A percentile compares a stretch with the other conserved stretches of the same genome.
Conservation (phyloP, 345 rosid species). For the Hibiscus mutabilis region DNA sequence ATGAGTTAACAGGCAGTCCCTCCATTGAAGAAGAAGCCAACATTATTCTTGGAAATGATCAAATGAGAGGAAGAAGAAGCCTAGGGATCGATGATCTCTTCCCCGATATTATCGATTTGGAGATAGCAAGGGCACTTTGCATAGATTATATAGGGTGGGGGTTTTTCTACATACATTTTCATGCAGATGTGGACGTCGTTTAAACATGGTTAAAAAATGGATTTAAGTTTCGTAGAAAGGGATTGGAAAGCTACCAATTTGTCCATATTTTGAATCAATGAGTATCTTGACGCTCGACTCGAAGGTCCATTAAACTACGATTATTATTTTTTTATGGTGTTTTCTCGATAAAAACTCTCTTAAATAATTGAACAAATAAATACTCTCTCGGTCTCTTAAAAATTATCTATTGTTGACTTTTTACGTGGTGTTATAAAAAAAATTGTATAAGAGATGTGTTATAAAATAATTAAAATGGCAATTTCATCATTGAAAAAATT, state of each 20-base stretch:
- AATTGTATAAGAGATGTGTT: too few species aligned
- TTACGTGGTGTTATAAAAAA: too few species aligned
- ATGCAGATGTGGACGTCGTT: slow-evolving; percentile 6
- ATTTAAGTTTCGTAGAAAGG: slow-evolving; percentile 4
- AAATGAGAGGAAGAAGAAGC: neutral
- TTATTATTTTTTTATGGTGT: too few species aligned
- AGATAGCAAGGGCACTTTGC: slow-evolving; percentile 9
- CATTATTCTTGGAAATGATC: slow-evolving; percentile 9
- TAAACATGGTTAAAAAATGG: neutral
- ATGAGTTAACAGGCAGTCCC: neutral
- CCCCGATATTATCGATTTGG: slow-evolving; percentile 15
- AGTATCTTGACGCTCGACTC: too few species aligned
- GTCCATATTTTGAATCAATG: slow-evolving; percentile 1
- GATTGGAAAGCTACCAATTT: slow-evolving; percentile 19
- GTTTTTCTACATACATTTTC: neutral
- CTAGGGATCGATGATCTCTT: slow-evolving; percentile 3
- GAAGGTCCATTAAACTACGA: too few species aligned
- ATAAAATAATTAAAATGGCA: too few species aligned
- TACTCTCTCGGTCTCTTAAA: too few species aligned
- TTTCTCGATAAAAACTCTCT: too few species aligned
- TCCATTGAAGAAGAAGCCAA: slow-evolving; percentile 21
- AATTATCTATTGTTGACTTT: too few species aligned
- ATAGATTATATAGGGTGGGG: slow-evolving; percentile 15
- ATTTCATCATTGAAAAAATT: too few species aligned
- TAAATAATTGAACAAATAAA: too few species aligned